Evolutionary conservation across 148 eudicot species (phyloP), one percentile per base, ranked within the genome.

Genomic region (Nepenthes gracilis): DNA sequence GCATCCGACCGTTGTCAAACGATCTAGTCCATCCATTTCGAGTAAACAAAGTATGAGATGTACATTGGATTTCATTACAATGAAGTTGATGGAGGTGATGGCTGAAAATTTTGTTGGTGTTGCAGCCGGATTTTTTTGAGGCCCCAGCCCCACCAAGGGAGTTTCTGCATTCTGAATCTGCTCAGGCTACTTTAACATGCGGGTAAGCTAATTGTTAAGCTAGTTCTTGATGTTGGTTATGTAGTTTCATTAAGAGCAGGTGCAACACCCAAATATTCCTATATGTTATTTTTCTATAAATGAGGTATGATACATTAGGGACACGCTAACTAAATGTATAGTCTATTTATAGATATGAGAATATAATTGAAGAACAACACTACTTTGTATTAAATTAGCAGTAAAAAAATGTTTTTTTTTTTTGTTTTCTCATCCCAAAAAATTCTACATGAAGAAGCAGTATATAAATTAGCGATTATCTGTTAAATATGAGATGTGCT

Each of bases 121-220:
- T 36, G 63, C 90, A 93, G 99, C 95, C 96, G 36, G 35, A 74
- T 49, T 75, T 84, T 75, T 81, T 61, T 2, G 76, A 79, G 69
- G 96, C 87, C 60, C 83, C 95, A 63, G 51, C 76, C 48, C 87
- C 99, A 47, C 88, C 88, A 4, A 74, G 68, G 73, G 95, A 86
- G 79, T 93, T 93, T 72, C 95, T 76, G 79, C 96, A 81, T 78
- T 77, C 77, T 63, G 87, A 79, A 64, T 79, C 85, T 68, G 88
- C 99, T 61, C 72, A 70, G 57, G 74, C 79, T 59, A 93, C 87
- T 58, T 70, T 89, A 73, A 89, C 91, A 2, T 93, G 99, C 76
- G 99, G 96, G 96, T 86, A 72, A 67, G 90, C 59, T 55, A 57
- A 4, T 60, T 69, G 58, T 51, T 57, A 58, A 23, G 36, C 14